Base-by-base conservation (phyloP, 371 early-diverging fungal genomes). In the Mortierella sp. region DNA sequence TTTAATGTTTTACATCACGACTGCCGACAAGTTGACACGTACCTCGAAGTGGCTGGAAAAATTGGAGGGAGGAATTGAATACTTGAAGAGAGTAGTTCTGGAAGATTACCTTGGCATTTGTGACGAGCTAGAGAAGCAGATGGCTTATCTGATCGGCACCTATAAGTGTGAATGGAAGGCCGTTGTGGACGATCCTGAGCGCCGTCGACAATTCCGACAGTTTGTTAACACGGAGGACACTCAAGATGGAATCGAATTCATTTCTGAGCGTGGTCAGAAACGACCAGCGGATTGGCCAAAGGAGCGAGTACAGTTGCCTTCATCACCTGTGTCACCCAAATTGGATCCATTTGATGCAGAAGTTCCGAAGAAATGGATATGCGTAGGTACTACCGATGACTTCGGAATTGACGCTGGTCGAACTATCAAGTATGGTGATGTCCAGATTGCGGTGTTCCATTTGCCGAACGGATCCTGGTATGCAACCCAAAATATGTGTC, bases 401-500 rank as follows among this genome's bases (percentile, higher is more conserved):
- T 87, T 86, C 61, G 85, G 81, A 15, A 41, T 43, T 12, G 88
- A 86, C 34, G 63, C 75, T 52, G 89, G 90, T 49, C 80, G 81
- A 8, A 81, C 84, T 23, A 71, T 90, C 31, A 83, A 82, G 37
- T 60, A 81, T 54, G 89, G 90, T 31, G 81, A 89, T 57, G 81
- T 81, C 6, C 90, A 89, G 68, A 81, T 90, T 30, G 90, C 90
- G 0, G 80, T 90, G 0, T 89, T 86, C 78, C 80, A 70, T 54
- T 49, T 70, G 48, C 32, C 72, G 39, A 76, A 76, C 21, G 81
- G 73, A 21, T 68, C 81, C 21, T 89, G 87, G 85, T 89, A 89
- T 63, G 90, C 89, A 27, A 87, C 89, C 23, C 90, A 90, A 65
- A 90, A 90, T 73, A 90, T 90, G 90, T 90, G 91, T 55, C 88